These are phyloP conservation scores for Plantago elongata DNA, from an alignment of 257 asterid genomes.

Conservation along the genomic window DNA sequence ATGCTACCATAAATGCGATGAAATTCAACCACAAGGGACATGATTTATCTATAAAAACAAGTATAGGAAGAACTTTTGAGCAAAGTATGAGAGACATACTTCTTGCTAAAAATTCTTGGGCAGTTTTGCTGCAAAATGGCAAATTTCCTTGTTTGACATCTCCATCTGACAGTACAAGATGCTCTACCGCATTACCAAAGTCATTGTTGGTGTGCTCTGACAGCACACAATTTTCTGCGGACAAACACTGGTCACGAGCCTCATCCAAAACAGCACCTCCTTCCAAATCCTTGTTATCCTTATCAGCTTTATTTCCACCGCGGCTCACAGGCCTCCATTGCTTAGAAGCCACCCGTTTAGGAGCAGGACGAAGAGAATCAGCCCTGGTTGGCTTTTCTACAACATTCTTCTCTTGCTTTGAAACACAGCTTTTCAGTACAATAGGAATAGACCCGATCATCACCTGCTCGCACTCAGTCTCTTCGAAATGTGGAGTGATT, in stretches of 20 bases:
- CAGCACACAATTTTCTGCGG: slow-evolving; percentile 36
- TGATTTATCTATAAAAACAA: background rate
- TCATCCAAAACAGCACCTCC: slow-evolving; percentile 27
- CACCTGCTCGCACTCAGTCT: slow-evolving; percentile 24
- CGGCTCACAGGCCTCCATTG: slow-evolving; percentile 55
- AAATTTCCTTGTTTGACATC: slow-evolving; percentile 26
- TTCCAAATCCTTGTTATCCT: slow-evolving; percentile 29
- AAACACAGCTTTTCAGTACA: slow-evolving; percentile 32
- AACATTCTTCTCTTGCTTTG: slow-evolving; percentile 31
- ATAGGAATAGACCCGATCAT: slow-evolving; percentile 79
- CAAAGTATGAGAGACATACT: slow-evolving; percentile 41
- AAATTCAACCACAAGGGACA: background rate
- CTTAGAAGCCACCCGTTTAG: slow-evolving; percentile 30
- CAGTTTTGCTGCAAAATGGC: slow-evolving; percentile 45
- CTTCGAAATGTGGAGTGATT: slow-evolving; percentile 28
- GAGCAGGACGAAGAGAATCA: slow-evolving; percentile 34
- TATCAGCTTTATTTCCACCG: slow-evolving; percentile 33
- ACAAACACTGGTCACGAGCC: slow-evolving; percentile 26
- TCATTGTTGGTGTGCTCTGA: slow-evolving; percentile 26
- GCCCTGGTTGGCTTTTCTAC: slow-evolving; percentile 29
- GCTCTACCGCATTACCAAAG: slow-evolving; percentile 25
- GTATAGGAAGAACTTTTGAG: background rate
- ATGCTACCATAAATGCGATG: background rate
- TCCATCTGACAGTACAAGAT: slow-evolving; percentile 27
- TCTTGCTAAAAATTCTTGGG: slow-evolving; percentile 61